Evolutionary conservation across 306 rosid species (phyloP).

Genomic region (Vachellia pachyceras): DNA sequence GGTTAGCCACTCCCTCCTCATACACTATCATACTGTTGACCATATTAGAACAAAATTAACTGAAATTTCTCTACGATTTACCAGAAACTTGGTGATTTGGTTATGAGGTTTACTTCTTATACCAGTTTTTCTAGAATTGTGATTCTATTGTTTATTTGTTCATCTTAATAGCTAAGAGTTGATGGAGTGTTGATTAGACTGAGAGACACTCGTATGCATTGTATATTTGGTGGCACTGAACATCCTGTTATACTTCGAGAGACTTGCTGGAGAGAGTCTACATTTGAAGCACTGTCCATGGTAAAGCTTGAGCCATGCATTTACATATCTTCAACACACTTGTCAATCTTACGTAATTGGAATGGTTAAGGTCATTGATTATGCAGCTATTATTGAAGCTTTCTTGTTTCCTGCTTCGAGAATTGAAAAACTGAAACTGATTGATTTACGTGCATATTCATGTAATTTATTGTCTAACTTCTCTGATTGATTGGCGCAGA

Average conservation of each 20-base stretch:
- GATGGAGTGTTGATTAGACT: slow-evolving; percentile 95
- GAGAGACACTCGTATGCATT: slow-evolving; percentile 95
- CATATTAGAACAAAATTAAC: slow-evolving; percentile 25
- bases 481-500: slow-evolving; percentile 60
- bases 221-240: slow-evolving; percentile 61
- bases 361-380: slow-evolving; percentile 17
- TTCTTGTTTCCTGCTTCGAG: neutral
- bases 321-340: slow-evolving; percentile 1
- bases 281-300: slow-evolving; percentile 75
- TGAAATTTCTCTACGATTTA: slow-evolving; percentile 13
- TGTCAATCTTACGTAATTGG: slow-evolving; percentile 11
- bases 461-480: slow-evolving; percentile 27
- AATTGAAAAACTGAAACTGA: neutral
- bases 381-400: neutral
- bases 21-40: slow-evolving; percentile 13
- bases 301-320: slow-evolving; percentile 59
- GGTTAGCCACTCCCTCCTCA: slow-evolving; percentile 64
- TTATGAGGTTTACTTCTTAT: slow-evolving; percentile 34
- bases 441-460: neutral
- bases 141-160: slow-evolving; percentile 27
- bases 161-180: slow-evolving; percentile 83
- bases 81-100: slow-evolving; percentile 14
- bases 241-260: slow-evolving; percentile 78
- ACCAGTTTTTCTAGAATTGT: slow-evolving; percentile 6
- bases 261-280: slow-evolving; percentile 96